These are phyloP conservation scores for Fragaria vesca DNA, from an alignment of 306 rosid genomes.

Conservation along the genomic window DNA sequence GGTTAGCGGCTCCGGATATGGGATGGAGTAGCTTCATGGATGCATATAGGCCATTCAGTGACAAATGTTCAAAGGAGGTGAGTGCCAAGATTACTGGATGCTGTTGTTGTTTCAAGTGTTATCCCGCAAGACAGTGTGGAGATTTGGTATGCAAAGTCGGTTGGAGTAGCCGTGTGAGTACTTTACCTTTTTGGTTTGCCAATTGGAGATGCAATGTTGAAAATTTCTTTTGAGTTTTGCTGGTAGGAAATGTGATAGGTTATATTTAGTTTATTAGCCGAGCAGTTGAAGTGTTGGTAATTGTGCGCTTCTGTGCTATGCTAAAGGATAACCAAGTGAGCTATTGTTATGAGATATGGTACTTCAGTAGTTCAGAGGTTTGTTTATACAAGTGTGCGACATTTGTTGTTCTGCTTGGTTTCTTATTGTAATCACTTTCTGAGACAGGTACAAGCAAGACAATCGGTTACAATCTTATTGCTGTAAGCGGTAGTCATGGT, in stretches of 20 bases:
- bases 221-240: too few relatives aligned
- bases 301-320: neutral
- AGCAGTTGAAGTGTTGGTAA: neutral
- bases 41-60: conserved; percentile 30
- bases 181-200: neutral
- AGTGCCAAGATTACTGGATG: conserved; percentile 9
- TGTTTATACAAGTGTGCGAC: neutral
- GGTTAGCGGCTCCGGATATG: conserved; percentile 30
- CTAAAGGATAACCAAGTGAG: neutral
- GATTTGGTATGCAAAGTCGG: conserved; percentile 24
- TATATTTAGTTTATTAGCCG: neutral
- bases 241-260: too few relatives aligned
- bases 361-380: neutral
- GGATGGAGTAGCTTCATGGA: conserved; percentile 34
- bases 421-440: neutral
- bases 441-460: conserved; percentile 26
- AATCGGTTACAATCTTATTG: conserved; percentile 33
- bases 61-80: conserved; percentile 6
- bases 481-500: conserved; percentile 39
- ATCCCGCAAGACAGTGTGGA: conserved; percentile 32
- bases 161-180: conserved; percentile 35
- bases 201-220: too few relatives aligned
- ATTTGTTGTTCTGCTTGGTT: neutral
- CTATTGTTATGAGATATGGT: neutral
- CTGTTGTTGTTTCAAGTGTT: conserved; percentile 29